Percentiles rank a stretch among this genome's conserved stretches.
phyloP scores from a whole-genome alignment of 495 filamentous ascomycete species.

The Aspergillus leporis region DNA sequence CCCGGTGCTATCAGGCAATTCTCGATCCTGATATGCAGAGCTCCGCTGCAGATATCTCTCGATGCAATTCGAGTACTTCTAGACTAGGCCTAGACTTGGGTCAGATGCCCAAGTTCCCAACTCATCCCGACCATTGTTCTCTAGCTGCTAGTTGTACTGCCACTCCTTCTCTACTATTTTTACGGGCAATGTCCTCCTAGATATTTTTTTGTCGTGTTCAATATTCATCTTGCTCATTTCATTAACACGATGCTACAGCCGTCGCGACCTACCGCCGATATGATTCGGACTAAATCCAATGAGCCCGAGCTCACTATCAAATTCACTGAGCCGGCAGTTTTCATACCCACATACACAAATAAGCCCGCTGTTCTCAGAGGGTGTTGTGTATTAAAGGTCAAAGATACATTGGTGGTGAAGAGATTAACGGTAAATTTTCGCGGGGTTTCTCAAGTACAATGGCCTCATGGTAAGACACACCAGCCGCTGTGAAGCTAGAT shows the following conservation, averaged over 20 bases:
- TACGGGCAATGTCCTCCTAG: not conserved
- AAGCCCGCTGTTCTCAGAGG: slow-evolving; percentile 17
- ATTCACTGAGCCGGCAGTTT: slow-evolving; percentile 14
- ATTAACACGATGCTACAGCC: not conserved
- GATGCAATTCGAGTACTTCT: not conserved
- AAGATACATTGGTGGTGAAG: slow-evolving; percentile 7
- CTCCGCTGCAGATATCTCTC: not conserved
- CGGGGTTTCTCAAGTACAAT: slow-evolving; percentile 11
- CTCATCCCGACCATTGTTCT: not conserved
- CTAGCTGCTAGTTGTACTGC: not conserved
- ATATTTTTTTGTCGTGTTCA: not conserved
- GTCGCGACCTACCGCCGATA: not conserved
- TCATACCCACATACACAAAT: slow-evolving; percentile 14
- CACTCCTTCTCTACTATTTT: not conserved
- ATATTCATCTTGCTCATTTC: not conserved
- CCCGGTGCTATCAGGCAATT: not conserved
- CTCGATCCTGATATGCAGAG: not conserved
- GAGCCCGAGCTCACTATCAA: slow-evolving; percentile 8
- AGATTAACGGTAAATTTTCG: slow-evolving; percentile 17
- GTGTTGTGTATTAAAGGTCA: slow-evolving; percentile 10
- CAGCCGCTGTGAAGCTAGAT: not conserved
- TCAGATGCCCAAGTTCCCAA: not conserved
- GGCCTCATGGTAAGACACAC: slow-evolving; percentile 14
- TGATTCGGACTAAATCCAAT: not conserved
- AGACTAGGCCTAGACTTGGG: slow-evolving; percentile 2